phyloP scores from a whole-genome alignment of 176 grass and related monocot genomes.

The Chrysopogon serrulatus region DNA sequence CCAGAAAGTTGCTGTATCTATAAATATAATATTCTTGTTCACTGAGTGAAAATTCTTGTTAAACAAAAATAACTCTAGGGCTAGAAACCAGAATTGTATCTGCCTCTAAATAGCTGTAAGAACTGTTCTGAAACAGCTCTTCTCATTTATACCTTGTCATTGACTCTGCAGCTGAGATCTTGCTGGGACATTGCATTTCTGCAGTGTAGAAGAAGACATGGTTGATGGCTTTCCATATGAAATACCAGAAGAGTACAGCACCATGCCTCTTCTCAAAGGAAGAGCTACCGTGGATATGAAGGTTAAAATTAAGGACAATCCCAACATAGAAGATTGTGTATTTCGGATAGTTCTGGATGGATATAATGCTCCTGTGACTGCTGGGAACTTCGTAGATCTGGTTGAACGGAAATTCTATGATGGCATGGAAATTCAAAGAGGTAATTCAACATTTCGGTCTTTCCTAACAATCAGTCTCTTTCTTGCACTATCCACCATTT shows the following conservation, averaged over 20 bases:
- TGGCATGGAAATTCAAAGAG: constrained; percentile 99
- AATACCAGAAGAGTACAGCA: constrained; percentile 87
- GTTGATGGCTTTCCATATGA: constrained; percentile 89
- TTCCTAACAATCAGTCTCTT: neutral
- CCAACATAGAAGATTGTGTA: constrained; percentile 78
- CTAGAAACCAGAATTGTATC: constrained; percentile 19
- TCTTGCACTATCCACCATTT: neutral
- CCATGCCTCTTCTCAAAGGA: constrained; percentile 94
- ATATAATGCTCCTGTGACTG: constrained; percentile 89
- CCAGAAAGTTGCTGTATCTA: neutral
- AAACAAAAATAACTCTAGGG: neutral
- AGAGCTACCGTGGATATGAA: constrained; percentile 96
- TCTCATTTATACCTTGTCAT: constrained; percentile 97
- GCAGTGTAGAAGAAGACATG: constrained; percentile 99
- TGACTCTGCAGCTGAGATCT: constrained; percentile 99
- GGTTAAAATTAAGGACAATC: constrained; percentile 98
- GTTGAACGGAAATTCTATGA: constrained; percentile 92
- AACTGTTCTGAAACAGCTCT: constrained; percentile 46
- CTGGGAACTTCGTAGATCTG: constrained; percentile 93
- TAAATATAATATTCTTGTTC: constrained; percentile 1
- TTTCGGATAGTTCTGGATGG: constrained; percentile 96
- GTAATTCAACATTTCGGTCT: constrained; percentile 22
- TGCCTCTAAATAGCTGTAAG: constrained; percentile 34
- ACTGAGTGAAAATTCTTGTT: neutral
- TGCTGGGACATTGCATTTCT: constrained; percentile 95